A percentile compares a stretch with the other conserved stretches of the same genome.
These are phyloP conservation scores for Hypomontagnella submonticulosa DNA, from an alignment of 495 filamentous ascomycete species.

Conservation along the genomic window DNA sequence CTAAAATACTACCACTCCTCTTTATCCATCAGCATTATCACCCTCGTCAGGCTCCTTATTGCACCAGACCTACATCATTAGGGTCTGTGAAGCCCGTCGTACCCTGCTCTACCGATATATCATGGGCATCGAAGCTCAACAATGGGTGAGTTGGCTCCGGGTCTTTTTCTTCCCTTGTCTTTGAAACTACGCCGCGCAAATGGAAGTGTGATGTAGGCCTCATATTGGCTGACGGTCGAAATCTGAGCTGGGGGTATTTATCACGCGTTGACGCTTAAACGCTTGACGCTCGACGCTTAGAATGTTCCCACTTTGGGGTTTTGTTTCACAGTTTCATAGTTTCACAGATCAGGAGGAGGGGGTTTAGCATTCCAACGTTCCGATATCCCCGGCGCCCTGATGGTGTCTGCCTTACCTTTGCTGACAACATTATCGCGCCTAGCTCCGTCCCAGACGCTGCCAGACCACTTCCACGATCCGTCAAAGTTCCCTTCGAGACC, in stretches of 20 bases:
- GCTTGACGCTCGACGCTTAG: slow-evolving; percentile 19
- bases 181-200: slow-evolving; percentile 11
- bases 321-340: slow-evolving; percentile 44
- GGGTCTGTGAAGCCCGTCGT: slow-evolving; percentile 29
- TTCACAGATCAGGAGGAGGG: slow-evolving; percentile 35
- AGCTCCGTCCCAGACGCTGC: slow-evolving; percentile 66
- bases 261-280: slow-evolving; percentile 15
- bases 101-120: slow-evolving; percentile 31
- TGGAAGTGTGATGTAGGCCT: not conserved
- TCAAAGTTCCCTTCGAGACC: slow-evolving; percentile 58
- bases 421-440: slow-evolving; percentile 44
- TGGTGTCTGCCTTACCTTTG: slow-evolving; percentile 27
- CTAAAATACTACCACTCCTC: slow-evolving; percentile 15
- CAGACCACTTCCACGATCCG: slow-evolving; percentile 56
- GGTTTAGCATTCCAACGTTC: slow-evolving; percentile 21
- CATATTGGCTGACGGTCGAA: slow-evolving; percentile 5
- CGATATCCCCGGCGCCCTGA: slow-evolving; percentile 23
- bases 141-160: slow-evolving; percentile 47
- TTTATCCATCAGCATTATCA: slow-evolving; percentile 6
- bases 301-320: slow-evolving; percentile 38
- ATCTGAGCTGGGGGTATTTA: slow-evolving; percentile 12
- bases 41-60: slow-evolving; percentile 8
- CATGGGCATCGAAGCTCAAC: slow-evolving; percentile 47
- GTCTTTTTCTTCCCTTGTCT: slow-evolving; percentile 5
- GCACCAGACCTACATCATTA: slow-evolving; percentile 20